These are phyloP conservation scores for Backusella luteola DNA, from an alignment of 192 early-diverging fungal genomes.

Conservation along the genomic window DNA sequence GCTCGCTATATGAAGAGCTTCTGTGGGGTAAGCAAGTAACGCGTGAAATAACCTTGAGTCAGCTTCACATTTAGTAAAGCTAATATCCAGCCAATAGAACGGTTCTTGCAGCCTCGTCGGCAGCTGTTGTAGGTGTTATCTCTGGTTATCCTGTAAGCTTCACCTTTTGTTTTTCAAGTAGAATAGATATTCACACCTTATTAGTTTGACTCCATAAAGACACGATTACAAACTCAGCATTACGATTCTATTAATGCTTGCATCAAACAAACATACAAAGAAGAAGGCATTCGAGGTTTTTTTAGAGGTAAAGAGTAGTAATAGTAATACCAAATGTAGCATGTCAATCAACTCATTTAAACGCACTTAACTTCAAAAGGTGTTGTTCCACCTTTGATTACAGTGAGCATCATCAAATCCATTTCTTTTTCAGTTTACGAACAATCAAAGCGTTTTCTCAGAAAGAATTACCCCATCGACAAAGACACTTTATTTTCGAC, in stretches of 20 bases:
- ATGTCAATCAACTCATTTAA: no score
- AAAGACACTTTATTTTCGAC: slow-evolving; percentile 39
- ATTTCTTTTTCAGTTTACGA: slow-evolving; percentile 93
- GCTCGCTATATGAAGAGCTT: slow-evolving; percentile 1
- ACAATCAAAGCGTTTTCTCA: slow-evolving; percentile 57
- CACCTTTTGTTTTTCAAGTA: neutral
- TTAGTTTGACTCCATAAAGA: slow-evolving; percentile 93
- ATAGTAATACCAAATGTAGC: no score
- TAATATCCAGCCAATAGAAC: slow-evolving; percentile 52
- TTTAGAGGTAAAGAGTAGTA: slow-evolving; percentile 62
- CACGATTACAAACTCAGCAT: slow-evolving; percentile 93
- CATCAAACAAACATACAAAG: slow-evolving; percentile 67
- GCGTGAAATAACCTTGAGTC: neutral
- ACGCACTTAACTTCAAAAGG: slow-evolving; percentile 24
- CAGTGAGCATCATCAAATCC: slow-evolving; percentile 83
- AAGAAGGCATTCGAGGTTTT: slow-evolving; percentile 84
- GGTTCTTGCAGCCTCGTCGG: slow-evolving; percentile 64
- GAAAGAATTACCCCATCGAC: slow-evolving; percentile 35
- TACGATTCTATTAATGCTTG: slow-evolving; percentile 80
- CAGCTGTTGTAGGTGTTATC: slow-evolving; percentile 63
- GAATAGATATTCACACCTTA: slow-evolving; percentile 5
- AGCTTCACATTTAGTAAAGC: neutral
- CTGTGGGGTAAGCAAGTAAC: slow-evolving; percentile 4
- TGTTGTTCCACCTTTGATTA: slow-evolving; percentile 76
- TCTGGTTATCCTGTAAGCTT: slow-evolving; percentile 63